phyloP scores from a whole-genome alignment of 345 rosid genomes.

The Clarkia xantiana region DNA sequence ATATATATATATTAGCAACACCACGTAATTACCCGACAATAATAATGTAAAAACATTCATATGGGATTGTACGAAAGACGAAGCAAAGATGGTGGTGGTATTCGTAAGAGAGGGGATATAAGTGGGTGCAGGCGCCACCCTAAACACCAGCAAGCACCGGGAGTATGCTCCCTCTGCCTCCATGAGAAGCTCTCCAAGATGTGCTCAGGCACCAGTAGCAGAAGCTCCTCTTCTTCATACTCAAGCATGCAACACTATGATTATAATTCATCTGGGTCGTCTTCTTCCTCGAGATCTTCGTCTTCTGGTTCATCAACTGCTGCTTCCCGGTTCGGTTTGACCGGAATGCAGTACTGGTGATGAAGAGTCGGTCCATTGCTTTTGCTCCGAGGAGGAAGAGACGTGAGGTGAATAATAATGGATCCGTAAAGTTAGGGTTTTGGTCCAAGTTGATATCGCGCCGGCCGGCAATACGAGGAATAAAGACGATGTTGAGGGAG shows the following conservation, averaged over 20 bases:
- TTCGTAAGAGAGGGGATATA: too few relatives aligned
- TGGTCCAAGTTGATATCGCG: constrained; percentile 23
- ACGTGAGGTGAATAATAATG: too few relatives aligned
- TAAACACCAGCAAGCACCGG: constrained; percentile 38
- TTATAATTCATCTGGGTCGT: constrained; percentile 4
- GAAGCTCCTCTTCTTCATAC: constrained; percentile 10
- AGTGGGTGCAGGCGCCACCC: constrained; percentile 35
- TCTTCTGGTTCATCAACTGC: constrained; percentile 23
- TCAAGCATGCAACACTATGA: constrained; percentile 9
- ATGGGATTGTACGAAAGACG: too few relatives aligned
- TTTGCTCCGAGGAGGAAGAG: constrained; percentile 9
- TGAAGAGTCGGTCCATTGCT: constrained; percentile 39
- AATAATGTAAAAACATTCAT: too few relatives aligned
- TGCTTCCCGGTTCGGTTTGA: background rate
- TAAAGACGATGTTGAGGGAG: too few relatives aligned
- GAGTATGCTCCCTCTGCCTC: constrained; percentile 51
- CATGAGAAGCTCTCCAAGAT: constrained; percentile 32
- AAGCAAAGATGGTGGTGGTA: too few relatives aligned
- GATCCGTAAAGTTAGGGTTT: constrained; percentile 18
- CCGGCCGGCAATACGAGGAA: background rate
- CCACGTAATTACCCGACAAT: too few relatives aligned
- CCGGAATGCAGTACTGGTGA: constrained; percentile 14
- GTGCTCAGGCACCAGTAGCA: background rate
- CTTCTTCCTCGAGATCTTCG: constrained; percentile 14
- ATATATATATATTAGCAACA: too few relatives aligned